Evolutionary conservation across 148 eudicot species (phyloP).

Genomic region (Amaranthus cruentus): DNA sequence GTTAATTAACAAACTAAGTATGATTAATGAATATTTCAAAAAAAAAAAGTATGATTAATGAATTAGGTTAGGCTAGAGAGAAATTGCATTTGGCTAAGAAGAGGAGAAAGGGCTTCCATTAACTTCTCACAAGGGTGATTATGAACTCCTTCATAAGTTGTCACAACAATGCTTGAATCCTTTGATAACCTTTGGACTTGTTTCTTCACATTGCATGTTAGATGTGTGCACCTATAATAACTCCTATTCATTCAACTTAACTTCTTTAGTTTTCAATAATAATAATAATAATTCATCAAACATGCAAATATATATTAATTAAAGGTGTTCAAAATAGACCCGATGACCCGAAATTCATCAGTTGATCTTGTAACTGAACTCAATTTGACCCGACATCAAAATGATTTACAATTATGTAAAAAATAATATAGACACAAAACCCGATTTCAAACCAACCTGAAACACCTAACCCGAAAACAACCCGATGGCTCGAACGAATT

Average conservation of each 20-base stretch:
- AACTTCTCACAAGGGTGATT: conserved; percentile 69
- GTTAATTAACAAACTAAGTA: too few species aligned
- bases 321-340: too few species aligned
- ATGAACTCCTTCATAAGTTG: conserved; percentile 72
- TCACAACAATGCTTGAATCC: conserved; percentile 51
- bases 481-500: too few species aligned
- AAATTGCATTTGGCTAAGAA: conserved; percentile 55
- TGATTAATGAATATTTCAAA: too few species aligned
- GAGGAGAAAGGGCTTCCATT: conserved; percentile 69
- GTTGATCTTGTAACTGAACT: too few species aligned
- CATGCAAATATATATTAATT: background rate
- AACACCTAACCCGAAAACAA: too few species aligned
- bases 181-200: conserved; percentile 63
- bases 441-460: too few species aligned
- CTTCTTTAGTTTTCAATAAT: background rate
- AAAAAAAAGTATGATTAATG: too few species aligned
- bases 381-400: too few species aligned
- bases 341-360: too few species aligned
- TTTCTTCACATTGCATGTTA: conserved; percentile 77
- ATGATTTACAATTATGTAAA: too few species aligned
- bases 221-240: conserved; percentile 70
- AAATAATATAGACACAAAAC: too few species aligned
- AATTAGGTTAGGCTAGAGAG: conserved; percentile 32
- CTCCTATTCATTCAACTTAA: conserved; percentile 33
- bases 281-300: background rate